phyloP scores from a whole-genome alignment of 225 moss, liverwort and hornwort genomes.

The Polytrichum commune region DNA sequence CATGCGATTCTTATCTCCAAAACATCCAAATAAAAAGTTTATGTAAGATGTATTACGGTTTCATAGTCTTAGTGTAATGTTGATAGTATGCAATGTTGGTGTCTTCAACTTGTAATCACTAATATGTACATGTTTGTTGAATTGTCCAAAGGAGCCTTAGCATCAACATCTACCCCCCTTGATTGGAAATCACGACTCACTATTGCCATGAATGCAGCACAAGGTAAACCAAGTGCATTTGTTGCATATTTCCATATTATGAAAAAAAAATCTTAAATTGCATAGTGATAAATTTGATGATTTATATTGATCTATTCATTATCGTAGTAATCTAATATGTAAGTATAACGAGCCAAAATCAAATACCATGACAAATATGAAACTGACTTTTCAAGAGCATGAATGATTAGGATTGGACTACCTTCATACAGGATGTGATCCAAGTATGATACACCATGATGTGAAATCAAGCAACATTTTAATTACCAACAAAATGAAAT shows the following conservation, averaged over 20 bases:
- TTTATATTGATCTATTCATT: no score
- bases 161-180: constrained; percentile 21
- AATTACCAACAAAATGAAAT: not conserved
- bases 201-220: constrained; percentile 39
- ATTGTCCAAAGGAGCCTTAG: constrained; percentile 10
- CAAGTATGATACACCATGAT: constrained; percentile 2
- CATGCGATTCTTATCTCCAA: no score
- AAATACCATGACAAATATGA: no score
- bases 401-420: not conserved
- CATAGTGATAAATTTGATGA: no score
- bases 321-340: no score
- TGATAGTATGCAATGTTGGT: no score
- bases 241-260: not conserved
- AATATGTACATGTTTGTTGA: not conserved
- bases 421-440: constrained; percentile 3
- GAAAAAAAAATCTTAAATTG: no score
- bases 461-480: not conserved
- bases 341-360: no score
- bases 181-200: constrained; percentile 35
- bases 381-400: not conserved
- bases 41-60: no score
- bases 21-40: no score
- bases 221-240: constrained; percentile 9
- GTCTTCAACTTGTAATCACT: no score
- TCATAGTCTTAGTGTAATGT: no score